Evolutionary conservation across 164 flowering plant species (phyloP), one percentile per base, ranked within the genome.

Genomic region (Protea cynaroides): DNA sequence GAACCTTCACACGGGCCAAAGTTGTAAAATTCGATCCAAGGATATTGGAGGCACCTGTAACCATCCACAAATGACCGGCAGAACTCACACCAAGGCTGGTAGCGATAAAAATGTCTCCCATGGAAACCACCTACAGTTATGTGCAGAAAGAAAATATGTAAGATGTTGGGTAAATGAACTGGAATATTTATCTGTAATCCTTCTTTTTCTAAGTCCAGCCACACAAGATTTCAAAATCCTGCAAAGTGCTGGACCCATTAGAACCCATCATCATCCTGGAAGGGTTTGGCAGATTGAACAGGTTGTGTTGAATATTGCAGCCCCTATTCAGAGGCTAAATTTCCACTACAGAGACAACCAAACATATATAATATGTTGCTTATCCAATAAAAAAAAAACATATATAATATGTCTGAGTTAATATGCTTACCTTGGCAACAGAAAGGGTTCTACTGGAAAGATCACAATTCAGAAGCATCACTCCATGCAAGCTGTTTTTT

Each of bases 11-110:
- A 22, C 90, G 76, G 19, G 83, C 82, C 68, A 87, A 67, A 51
- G 84, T 74, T 25, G 74, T 59, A 21, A 76, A 64, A 36, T 74
- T 70, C 40, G 66, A 69, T 49, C 64, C 73, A 4, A 64, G 69
- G 64, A 85, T 49, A 68, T 77, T 86, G 58, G 96, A 90, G 24
- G 79, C 91, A 29, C 98, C 98, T 8, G 88, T 81, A 19, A 90
- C 86, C 85, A 87, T 80, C 98, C 96, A 94, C 67, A 90, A 65
- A 40, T 69, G 65, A 19, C 80, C 80, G 25, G 74, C 64, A 18
- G 85, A 58, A 65, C 85, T 59, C 44, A 80, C 72, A 17, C 71
- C 82, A 10, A 90, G 46, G 67, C 91, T 78, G 55, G 97, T 90
- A 8, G 98, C 96, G 65, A 85, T 79, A 65, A 87, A 90, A 56